Evolutionary conservation across 2,329 filamentous ascomycete species (phyloP), one percentile per base, ranked within the genome.

Genomic region (Monosporascus sp.): DNA sequence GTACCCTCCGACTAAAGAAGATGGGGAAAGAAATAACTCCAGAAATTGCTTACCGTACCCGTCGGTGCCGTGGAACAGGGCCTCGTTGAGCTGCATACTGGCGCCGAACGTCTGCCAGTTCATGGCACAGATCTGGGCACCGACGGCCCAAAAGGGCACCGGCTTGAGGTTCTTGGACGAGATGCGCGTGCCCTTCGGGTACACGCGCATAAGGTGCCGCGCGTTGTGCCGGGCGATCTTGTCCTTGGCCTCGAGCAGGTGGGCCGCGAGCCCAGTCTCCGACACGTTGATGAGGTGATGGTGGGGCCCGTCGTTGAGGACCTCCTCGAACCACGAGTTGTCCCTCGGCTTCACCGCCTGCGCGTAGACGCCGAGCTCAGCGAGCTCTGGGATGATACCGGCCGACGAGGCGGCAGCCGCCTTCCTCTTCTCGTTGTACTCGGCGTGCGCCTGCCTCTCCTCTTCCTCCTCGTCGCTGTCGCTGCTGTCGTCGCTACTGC

Each of bases 71-170:
- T 74, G 76, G 66, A 88, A 88, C 0, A 88, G 72, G 0, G 84
- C 85, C 61, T 87, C 83, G 63, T 88, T 88, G 58, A 88, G 72
- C 66, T 88, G 85, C 71, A 85, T 84, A 61, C 77, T 77, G 6
- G 79, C 78, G 37, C 82, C 83, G 58, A 87, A 88, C 0, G 78
- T 85, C 62, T 88, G 85, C 81, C 84, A 85, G 68, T 88, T 88
- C 50, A 88, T 73, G 3, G 85, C 85, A 63, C 83, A 87, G 47
- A 88, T 83, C 60, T 88, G 85, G 2, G 84, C 84, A 1, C 85
- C 85, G 4, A 87, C 65, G 6, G 76, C 82, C 85, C 85, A 88
- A 64, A 85, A 88, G 0, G 78, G 75, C 0, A 84, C 76, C 0
- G 83, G 84, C 50, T 76, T 75, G 2, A 88, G 75, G 62, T 88